A percentile compares a stretch with the other conserved stretches of the same genome.
Conservation (phyloP, 2,329 filamentous ascomycete genomes). For the Trichoderma sp. region DNA sequence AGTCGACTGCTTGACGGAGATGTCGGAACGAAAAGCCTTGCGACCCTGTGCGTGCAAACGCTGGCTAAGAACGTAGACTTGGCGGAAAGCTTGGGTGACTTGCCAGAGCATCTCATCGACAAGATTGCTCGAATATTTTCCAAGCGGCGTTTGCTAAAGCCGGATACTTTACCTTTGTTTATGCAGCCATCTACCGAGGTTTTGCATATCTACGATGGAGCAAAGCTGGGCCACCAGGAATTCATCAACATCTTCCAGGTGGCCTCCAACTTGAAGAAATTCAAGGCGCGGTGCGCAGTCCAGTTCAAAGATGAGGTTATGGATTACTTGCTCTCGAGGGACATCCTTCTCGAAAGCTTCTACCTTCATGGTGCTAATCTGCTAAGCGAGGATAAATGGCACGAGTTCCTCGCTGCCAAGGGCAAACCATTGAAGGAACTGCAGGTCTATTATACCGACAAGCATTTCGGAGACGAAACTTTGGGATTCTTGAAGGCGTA, state of each 20-base stretch:
- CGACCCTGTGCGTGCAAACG: conserved; percentile 62
- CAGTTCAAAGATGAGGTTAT: conserved; percentile 86
- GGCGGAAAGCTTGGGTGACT: conserved; percentile 60
- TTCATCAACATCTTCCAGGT: conserved; percentile 77
- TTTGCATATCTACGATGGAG: conserved; percentile 57
- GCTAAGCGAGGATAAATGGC: conserved; percentile 74
- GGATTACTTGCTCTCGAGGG: conserved; percentile 73
- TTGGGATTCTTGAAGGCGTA: conserved; percentile 59
- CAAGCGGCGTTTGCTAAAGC: conserved; percentile 56
- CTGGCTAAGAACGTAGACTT: conserved; percentile 61
- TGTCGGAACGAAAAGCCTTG: conserved; percentile 66
- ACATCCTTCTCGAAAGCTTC: conserved; percentile 66
- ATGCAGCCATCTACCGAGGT: conserved; percentile 50
- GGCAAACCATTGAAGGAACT: conserved; percentile 65
- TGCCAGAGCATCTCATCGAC: conserved; percentile 56
- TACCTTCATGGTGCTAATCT: conserved; percentile 84
- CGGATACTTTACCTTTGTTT: conserved; percentile 57
- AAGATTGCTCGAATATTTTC: conserved; percentile 59
- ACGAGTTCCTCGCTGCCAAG: conserved; percentile 62
- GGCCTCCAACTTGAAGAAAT: conserved; percentile 63
- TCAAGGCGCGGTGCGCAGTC: conserved; percentile 81
- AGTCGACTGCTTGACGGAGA: conserved; percentile 81
- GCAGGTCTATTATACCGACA: conserved; percentile 81
- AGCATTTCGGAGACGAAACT: conserved; percentile 71
- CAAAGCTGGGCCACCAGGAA: conserved; percentile 70